These are phyloP conservation scores for Fragosphaeria purpurea DNA, from an alignment of 2,329 filamentous ascomycete species.

Conservation along the genomic window DNA sequence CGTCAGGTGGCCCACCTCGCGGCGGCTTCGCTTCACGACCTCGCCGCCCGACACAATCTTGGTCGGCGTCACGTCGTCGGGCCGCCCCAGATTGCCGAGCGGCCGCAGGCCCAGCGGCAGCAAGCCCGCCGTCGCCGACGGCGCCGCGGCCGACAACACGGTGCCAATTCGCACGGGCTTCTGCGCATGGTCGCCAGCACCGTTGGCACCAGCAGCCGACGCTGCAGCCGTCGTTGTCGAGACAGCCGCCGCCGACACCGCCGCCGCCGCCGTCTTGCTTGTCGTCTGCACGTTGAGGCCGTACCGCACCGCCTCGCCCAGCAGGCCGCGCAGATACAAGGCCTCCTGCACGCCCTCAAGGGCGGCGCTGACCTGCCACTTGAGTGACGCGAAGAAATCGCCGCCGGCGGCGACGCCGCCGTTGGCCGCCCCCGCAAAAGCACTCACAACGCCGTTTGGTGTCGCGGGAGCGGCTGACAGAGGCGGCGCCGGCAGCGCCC, in stretches of 20 bases:
- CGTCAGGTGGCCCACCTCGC: constrained; percentile 68
- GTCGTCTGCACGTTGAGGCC: constrained; percentile 21
- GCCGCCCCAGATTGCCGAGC: constrained; percentile 2
- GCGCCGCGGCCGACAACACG: constrained; percentile 24
- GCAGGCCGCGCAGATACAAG: constrained; percentile 50
- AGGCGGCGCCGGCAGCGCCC: neutral
- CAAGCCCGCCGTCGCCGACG: constrained; percentile 20
- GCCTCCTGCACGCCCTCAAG: constrained; percentile 64
- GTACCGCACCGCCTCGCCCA: constrained; percentile 58
- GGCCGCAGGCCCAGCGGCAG: constrained; percentile 67
- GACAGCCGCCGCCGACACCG: constrained; percentile 64
- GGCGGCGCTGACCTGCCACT: constrained; percentile 59
- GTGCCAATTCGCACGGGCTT: constrained; percentile 22
- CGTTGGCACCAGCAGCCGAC: neutral
- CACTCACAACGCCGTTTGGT: neutral
- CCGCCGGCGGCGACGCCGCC: constrained; percentile 20
- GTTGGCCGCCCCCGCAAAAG: too few relatives aligned
- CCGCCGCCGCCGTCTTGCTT: neutral
- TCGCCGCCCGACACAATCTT: constrained; percentile 62
- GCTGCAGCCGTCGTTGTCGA: too few relatives aligned
- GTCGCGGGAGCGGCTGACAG: neutral
- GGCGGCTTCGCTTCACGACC: constrained; percentile 54
- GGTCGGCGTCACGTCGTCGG: constrained; percentile 25
- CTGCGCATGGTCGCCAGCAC: constrained; percentile 23
- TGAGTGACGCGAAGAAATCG: constrained; percentile 55